Base-by-base conservation (phyloP, 768 basidiomycete species). In the Ramaria sp. region DNA sequence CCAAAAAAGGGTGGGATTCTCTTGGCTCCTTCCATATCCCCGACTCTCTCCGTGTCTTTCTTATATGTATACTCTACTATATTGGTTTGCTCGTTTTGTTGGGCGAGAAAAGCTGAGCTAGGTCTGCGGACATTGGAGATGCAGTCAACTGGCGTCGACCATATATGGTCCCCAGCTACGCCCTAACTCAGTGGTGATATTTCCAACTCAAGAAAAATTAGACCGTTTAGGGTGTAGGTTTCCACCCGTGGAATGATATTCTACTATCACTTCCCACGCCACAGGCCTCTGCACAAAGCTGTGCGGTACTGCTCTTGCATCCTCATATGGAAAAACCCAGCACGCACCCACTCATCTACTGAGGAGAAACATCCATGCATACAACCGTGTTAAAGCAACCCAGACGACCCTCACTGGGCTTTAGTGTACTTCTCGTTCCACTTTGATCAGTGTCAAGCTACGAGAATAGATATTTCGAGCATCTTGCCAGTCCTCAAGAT, bases 261-360 rank as follows among this genome's bases (percentile, higher is more conserved):
- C 34, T 8, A 27, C 12, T 16, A n/a, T 37, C 34, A 50, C 22
- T 47, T 24, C 22, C 53, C 45, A 32, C 42, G 8, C 53, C 53
- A 55, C 15, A 55, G 20, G 42, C 42, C 45, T 47, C 44, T 24
- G 12, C 30, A 18, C 20, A 48, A 10, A n/a, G 34, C 43, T 55
- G 15, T 47, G 3, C 24, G 43, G 53, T 18, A 55, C 44, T 30
- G n/a, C 28, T 18, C 15, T 32, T 5, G 16, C 43, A 8, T 48
- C 30, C 24, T 44, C 30, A 27, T 55, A 1, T n/a, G n/a, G 28
- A 55, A 48, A n/a, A 47, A 34, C 3, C 53, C 53, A 13, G 15
- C 15, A 3, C 30, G 27, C 34, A 55, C 42, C 53, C 53, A 55
- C 24, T 45, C 18, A 16, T 55, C 45, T 55, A 43, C 53, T 47